Conservation (phyloP, 2,329 filamentous ascomycete genomes). For the Trichophyton schoenleinii region DNA sequence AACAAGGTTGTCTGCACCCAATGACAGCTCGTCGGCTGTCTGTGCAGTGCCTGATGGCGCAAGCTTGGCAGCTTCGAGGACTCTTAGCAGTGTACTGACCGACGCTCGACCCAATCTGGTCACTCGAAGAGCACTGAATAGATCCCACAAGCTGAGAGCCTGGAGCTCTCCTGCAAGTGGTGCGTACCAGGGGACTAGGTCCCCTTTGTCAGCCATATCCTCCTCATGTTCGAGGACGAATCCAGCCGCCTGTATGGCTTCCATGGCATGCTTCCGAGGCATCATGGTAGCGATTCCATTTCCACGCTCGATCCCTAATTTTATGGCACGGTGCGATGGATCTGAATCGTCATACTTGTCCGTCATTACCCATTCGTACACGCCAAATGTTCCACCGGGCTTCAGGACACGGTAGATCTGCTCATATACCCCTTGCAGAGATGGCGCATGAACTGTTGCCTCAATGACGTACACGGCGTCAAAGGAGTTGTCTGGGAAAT, state of each 20-base stretch:
- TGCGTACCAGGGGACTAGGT: constrained; percentile 84
- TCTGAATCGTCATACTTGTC: constrained; percentile 86
- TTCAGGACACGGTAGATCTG: constrained; percentile 93
- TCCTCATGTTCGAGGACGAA: constrained; percentile 75
- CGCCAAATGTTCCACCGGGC: constrained; percentile 86
- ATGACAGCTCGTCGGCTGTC: background rate
- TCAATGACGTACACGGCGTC: constrained; percentile 96
- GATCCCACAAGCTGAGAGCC: background rate
- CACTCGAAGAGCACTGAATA: background rate
- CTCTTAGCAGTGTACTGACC: background rate
- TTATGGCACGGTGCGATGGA: constrained; percentile 72
- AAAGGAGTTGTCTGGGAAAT: constrained; percentile 80
- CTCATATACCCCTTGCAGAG: constrained; percentile 79
- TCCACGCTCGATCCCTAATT: constrained; percentile 90
- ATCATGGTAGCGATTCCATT: constrained; percentile 98
- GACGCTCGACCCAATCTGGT: background rate
- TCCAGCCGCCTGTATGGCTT: constrained; percentile 73
- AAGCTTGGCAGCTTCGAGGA: background rate
- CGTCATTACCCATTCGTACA: constrained; percentile 99
- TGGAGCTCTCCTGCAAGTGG: constrained; percentile 54
- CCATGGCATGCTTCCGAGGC: constrained; percentile 64
- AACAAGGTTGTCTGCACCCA: background rate
- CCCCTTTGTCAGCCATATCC: constrained; percentile 66
- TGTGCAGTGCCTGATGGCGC: background rate
- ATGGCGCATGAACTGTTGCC: constrained; percentile 87